Evolutionary conservation across 1,139 yeast genomes (phyloP).

Genomic region (Insectozyma bohioensis): DNA sequence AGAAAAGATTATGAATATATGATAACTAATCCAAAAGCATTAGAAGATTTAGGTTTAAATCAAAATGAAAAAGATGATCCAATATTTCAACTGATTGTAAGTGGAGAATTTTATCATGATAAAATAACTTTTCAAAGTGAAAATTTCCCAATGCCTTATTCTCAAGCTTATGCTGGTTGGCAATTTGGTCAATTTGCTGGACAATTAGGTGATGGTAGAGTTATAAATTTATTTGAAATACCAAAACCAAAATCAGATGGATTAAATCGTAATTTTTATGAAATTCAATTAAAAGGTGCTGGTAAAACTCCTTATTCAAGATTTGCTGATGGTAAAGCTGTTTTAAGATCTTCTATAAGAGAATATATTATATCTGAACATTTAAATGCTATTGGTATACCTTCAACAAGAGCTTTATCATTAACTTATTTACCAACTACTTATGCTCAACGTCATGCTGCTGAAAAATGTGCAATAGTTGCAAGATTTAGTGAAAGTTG

Average conservation of each 20-base stretch:
- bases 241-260: slow-evolving; percentile 30
- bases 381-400: slow-evolving; percentile 77
- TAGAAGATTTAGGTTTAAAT: slow-evolving; percentile 59
- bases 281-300: slow-evolving; percentile 85
- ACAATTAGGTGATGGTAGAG: slow-evolving; percentile 95
- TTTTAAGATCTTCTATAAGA: slow-evolving; percentile 78
- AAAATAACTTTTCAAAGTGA: slow-evolving; percentile 29
- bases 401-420: slow-evolving; percentile 81
- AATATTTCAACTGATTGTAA: slow-evolving; percentile 55
- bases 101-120: slow-evolving; percentile 53
- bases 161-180: slow-evolving; percentile 93
- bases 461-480: slow-evolving; percentile 84
- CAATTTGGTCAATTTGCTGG: slow-evolving; percentile 98
- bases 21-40: slow-evolving; percentile 59
- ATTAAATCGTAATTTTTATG: slow-evolving; percentile 42
- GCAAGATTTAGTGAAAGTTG: slow-evolving; percentile 83
- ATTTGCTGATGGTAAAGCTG: slow-evolving; percentile 97
- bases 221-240: slow-evolving; percentile 74
- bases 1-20: slow-evolving; percentile 56
- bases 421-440: slow-evolving; percentile 73
- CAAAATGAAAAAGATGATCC: slow-evolving; percentile 25
- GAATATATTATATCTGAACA: slow-evolving; percentile 88
- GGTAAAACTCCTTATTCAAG: slow-evolving; percentile 91
- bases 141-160: slow-evolving; percentile 68
- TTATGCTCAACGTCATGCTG: slow-evolving; percentile 66